Base-by-base conservation (phyloP, 2,329 filamentous ascomycete species). In the Emergomyces africanus region DNA sequence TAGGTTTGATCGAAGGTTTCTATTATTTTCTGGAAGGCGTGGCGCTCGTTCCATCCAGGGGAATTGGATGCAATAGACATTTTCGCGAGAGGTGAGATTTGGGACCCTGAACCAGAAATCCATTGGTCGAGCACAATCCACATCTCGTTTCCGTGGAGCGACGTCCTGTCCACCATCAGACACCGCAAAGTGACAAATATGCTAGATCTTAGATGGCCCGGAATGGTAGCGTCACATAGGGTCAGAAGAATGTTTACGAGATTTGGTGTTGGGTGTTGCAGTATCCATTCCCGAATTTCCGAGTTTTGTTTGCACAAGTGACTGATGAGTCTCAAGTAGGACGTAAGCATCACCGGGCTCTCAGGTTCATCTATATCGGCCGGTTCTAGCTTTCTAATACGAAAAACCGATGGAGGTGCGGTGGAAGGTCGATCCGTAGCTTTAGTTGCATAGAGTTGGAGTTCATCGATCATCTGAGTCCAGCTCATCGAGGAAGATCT, bases 341-440 rank as follows among this genome's bases (percentile, higher is more conserved):
- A 92, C 69, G 96, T 90, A 33, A 99, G 79, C 89, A 99, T 96
- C 74, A 96, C 88, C n/a, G 87, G 86, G 46, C 89, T 95, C 71
- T 99, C 95, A 3, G 90, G 89, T 69, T 96, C 92, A 33, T 95
- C 90, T 61, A 89, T 84, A 61, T 87, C 81, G 50, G 87, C 85
- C 20, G 77, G 78, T 49, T 82, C 77, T 51, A 82, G 77, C 70
- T 89, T 86, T 53, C 81, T 80, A 58, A 80, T 71, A 61, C 84
- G 80, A 66, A 82, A 81, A 18, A 79, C 70, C 15, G 80, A 73
- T 20, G 75, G 70, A 62, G 83, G 85, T 57, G 79, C 72, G 5
- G 78, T 71, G 59, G 80, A 72, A 59, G 88, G 82, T 66, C 86
- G 87, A 63, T 95, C 87, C 54, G 85, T 85, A 58, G 94, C 84